Evolutionary conservation across 352 stramenopile species (phyloP), one percentile per base, ranked within the genome.

Genomic region (Lagenidium giganteum): DNA sequence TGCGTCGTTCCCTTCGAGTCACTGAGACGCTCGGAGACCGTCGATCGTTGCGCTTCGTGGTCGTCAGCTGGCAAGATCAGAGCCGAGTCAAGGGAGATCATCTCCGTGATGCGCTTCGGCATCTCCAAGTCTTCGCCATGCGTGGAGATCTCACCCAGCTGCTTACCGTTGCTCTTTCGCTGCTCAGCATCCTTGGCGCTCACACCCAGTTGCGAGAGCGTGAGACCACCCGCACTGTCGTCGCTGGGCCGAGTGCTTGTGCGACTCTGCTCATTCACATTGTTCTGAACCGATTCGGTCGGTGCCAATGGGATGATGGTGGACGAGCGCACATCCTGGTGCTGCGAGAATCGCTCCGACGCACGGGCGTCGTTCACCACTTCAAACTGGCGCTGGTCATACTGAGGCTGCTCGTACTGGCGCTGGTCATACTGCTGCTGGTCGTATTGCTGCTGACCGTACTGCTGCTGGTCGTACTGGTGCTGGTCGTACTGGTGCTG

Each of bases 201-300:
- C 23, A 51, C 30, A 13, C 53, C 40, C 28, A 62, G 36, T 21
- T 62, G 53, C 6, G 53, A 62, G 20, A 62, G 33, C 22, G 46
- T 56, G 22, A 62, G 30, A 3, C 47, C 44, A 20, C 45, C 52
- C 22, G 32, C 36, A 25, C 44, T 54, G 20, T 28, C 13, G 6
- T 34, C 35, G 12, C 31, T 23, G 3, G 26, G 16, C 21, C 46
- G 33, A 24, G 27, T 54, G 24, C 4, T 25, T 40, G n/a, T n/a
- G n/a, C n/a, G n/a, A n/a, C n/a, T n/a, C n/a, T n/a, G n/a, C n/a
- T n/a, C n/a, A n/a, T n/a, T n/a, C n/a, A n/a, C n/a, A n/a, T n/a
- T n/a, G n/a, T 20, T 26, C 17, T 44, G 22, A 20, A 40, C 21
- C 29, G 18, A 21, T 24, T 20, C 21, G 4, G 26, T 23, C 26